Conservation (phyloP, 2,329 filamentous ascomycete genomes). For the Diaporthe nobilis region DNA sequence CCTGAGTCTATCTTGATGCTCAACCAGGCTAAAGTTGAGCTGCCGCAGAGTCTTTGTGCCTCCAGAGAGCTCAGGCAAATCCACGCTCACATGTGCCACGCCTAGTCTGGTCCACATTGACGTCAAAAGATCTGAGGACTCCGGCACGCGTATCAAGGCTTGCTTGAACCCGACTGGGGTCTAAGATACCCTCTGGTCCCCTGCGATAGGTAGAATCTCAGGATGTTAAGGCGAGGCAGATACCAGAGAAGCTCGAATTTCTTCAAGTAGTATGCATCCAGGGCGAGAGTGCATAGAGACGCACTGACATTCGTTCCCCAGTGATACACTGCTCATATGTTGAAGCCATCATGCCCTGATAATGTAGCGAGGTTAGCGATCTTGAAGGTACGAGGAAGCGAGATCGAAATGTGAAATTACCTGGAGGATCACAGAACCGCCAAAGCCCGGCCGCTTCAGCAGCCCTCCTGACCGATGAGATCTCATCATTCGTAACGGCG, state of each 20-base stretch:
- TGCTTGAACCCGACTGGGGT: neutral
- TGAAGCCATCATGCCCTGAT: conserved; percentile 63
- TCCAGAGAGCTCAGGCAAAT: neutral
- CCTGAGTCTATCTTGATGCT: conserved; percentile 10
- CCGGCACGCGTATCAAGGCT: neutral
- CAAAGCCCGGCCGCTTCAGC: conserved; percentile 81
- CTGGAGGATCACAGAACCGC: conserved; percentile 79
- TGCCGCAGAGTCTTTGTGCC: conserved; percentile 23
- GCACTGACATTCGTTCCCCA: no score
- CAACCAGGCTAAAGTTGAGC: neutral
- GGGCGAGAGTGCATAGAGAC: neutral
- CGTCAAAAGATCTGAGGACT: neutral
- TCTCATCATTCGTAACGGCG: conserved; percentile 74
- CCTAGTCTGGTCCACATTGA: neutral
- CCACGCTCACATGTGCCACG: neutral
- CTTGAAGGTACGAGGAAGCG: neutral
- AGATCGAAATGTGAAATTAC: neutral
- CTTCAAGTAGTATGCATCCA: neutral
- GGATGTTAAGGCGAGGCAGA: neutral
- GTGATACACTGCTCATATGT: conserved; percentile 53
- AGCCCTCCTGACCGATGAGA: conserved; percentile 75
- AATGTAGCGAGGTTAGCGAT: neutral
- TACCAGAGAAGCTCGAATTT: neutral
- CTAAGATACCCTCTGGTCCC: neutral
- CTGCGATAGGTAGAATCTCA: neutral